Percentiles rank a stretch among this genome's conserved stretches.
phyloP scores from a whole-genome alignment of 768 basidiomycete species.

The Pleurotus tuber-regium region DNA sequence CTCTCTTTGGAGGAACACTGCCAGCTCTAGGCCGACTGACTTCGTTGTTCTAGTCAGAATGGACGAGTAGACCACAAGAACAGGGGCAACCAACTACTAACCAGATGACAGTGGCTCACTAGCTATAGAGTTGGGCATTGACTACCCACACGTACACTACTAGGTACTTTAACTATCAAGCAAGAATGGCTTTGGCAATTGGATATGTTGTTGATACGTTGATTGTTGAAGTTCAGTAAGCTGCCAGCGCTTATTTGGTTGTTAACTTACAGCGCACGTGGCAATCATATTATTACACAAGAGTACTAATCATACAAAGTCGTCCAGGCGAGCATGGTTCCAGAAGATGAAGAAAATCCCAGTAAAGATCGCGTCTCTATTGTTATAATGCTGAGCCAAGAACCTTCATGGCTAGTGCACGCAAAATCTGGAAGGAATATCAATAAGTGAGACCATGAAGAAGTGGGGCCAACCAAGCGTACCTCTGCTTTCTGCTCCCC shows the following conservation, averaged over 20 bases:
- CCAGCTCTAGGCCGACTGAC: background rate
- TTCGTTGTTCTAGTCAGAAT: too few relatives aligned
- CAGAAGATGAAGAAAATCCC: too few relatives aligned
- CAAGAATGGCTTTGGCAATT: background rate
- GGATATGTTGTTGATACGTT: background rate
- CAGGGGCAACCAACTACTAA: background rate
- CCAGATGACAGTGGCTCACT: background rate
- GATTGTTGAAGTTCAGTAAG: background rate
- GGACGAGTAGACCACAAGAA: too few relatives aligned
- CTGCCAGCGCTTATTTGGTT: background rate
- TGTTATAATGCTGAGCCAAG: slow-evolving; percentile 57
- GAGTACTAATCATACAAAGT: too few relatives aligned
- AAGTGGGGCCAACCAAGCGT: slow-evolving; percentile 16
- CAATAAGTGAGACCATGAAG: background rate
- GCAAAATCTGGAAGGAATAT: slow-evolving; percentile 56
- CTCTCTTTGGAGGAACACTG: background rate
- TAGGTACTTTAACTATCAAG: background rate
- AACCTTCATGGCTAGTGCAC: slow-evolving; percentile 80
- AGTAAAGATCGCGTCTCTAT: too few relatives aligned
- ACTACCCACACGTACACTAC: background rate
- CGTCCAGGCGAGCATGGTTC: too few relatives aligned
- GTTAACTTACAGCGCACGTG: background rate
- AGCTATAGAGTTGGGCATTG: background rate
- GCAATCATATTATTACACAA: background rate
- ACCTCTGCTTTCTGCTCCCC: slow-evolving; percentile 87